phyloP scores from a whole-genome alignment of 345 rosid genomes.

The Boechera divaricarpa region DNA sequence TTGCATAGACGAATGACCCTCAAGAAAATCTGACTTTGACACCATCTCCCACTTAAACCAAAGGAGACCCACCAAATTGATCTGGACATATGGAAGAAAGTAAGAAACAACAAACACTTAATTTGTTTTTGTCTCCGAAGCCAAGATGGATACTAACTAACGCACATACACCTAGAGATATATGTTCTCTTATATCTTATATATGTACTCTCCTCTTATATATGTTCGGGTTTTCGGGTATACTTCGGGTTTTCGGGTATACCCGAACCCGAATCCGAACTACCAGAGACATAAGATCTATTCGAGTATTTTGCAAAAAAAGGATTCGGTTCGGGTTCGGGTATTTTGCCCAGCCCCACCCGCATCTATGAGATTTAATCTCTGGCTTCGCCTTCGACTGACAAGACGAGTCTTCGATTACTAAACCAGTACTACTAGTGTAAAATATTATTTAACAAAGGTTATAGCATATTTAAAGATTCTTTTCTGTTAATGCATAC shows the following conservation, averaged over 20 bases:
- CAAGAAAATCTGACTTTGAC: not conserved
- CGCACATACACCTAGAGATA: not conserved
- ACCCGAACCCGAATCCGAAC: no score
- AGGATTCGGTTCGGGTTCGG: no score
- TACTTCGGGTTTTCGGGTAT: no score
- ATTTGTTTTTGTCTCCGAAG: not conserved
- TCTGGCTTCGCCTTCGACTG: no score
- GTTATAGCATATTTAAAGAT: not conserved
- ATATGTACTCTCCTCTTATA: no score
- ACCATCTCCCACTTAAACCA: conserved; percentile 14
- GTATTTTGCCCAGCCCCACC: no score
- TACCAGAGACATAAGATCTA: no score
- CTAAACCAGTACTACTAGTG: not conserved
- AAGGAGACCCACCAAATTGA: conserved; percentile 21
- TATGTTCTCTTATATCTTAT: no score
- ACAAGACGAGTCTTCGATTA: not conserved
- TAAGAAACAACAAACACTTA: not conserved
- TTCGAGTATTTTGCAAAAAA: no score
- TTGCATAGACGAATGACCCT: conserved; percentile 29
- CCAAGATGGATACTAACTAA: not conserved
- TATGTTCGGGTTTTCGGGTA: no score
- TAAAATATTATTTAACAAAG: not conserved
- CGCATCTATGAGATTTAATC: not conserved
- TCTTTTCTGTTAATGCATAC: not conserved
- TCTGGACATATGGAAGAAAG: not conserved